Conservation (phyloP, 305 asterid species). For the Solanum hybrid region DNA sequence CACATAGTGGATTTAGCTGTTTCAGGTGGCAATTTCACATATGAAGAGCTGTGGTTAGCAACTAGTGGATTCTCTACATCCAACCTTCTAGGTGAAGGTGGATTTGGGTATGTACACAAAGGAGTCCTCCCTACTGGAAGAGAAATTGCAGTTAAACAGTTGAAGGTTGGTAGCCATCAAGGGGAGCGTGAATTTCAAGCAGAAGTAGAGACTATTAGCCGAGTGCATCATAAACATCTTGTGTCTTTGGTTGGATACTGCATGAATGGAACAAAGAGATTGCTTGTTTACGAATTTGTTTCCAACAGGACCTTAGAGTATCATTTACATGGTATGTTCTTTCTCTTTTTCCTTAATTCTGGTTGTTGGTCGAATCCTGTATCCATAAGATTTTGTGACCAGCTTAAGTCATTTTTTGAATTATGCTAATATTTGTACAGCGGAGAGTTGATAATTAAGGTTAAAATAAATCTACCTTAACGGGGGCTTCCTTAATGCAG, state of each 20-base stretch:
- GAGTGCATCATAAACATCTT: constrained; percentile 14
- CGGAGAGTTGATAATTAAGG: neutral
- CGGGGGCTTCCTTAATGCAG: neutral
- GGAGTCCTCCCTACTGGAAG: constrained; percentile 12
- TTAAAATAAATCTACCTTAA: neutral
- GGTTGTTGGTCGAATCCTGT: neutral
- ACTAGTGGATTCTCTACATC: constrained; percentile 7
- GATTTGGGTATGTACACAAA: constrained; percentile 18
- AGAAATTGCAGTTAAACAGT: constrained; percentile 12
- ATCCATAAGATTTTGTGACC: neutral
- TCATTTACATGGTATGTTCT: constrained; percentile 13
- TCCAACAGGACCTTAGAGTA: constrained; percentile 7
- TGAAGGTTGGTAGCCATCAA: constrained; percentile 14
- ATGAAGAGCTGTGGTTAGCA: constrained; percentile 9
- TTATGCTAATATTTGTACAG: neutral
- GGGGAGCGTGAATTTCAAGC: constrained; percentile 18
- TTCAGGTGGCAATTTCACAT: constrained; percentile 6
- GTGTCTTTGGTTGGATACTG: constrained; percentile 13
- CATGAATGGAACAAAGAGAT: constrained; percentile 4
- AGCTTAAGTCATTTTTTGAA: neutral
- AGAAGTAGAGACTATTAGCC: constrained; percentile 11
- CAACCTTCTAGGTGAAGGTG: constrained; percentile 18
- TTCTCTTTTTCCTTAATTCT: neutral
- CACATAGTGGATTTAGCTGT: constrained; percentile 3
- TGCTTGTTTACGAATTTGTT: constrained; percentile 10